Evolutionary conservation across 495 filamentous ascomycete genomes (phyloP).

Genomic region (Penicillium maclennaniae): DNA sequence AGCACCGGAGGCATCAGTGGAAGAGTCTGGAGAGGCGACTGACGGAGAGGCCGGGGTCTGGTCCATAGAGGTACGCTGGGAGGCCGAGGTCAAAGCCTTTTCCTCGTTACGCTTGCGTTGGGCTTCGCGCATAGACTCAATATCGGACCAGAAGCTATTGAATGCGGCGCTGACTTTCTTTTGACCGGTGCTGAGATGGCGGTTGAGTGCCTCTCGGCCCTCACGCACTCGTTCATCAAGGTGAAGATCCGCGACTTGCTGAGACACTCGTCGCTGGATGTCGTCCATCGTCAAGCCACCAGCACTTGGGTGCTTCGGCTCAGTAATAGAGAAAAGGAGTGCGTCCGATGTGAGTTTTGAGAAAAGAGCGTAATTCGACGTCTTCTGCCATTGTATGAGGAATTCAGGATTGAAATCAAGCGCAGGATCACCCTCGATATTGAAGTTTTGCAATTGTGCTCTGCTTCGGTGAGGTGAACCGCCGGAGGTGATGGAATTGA

Average conservation of each 20-base stretch:
- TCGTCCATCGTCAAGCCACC: slow-evolving; percentile 95
- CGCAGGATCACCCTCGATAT: slow-evolving; percentile 77
- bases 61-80: slow-evolving; percentile 35
- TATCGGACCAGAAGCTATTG: slow-evolving; percentile 83
- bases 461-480: slow-evolving; percentile 30
- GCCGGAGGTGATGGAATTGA: slow-evolving; percentile 35
- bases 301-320: slow-evolving; percentile 87
- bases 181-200: slow-evolving; percentile 74
- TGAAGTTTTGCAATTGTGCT: slow-evolving; percentile 36
- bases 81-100: slow-evolving; percentile 30
- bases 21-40: slow-evolving; percentile 15
- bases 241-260: slow-evolving; percentile 85
- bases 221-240: slow-evolving; percentile 78
- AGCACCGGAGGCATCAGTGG: slow-evolving; percentile 21
- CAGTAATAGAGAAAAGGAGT: slow-evolving; percentile 89
- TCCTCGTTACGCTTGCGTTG: slow-evolving; percentile 69
- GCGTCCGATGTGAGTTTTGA: slow-evolving; percentile 70
- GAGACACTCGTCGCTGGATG: slow-evolving; percentile 81
- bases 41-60: slow-evolving; percentile 23
- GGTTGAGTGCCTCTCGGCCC: slow-evolving; percentile 71
- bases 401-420: slow-evolving; percentile 71
- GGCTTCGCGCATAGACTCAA: slow-evolving; percentile 79
- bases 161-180: slow-evolving; percentile 81
- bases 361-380: slow-evolving; percentile 87
- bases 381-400: slow-evolving; percentile 73